Conservation (phyloP, 352 stramenopile species). For the Pythium aphanidermatum region DNA sequence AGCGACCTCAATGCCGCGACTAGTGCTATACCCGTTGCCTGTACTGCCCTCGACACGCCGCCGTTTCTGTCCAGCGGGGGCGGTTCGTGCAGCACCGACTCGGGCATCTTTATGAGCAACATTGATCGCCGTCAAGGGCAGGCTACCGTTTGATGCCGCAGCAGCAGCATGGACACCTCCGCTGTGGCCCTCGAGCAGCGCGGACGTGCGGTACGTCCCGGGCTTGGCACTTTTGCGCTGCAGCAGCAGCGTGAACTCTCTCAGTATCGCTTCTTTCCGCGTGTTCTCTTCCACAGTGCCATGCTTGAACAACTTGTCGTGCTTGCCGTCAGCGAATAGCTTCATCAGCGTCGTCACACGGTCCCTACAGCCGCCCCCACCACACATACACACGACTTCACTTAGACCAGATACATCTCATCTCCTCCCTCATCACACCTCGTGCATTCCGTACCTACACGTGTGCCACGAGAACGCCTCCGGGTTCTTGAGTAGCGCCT, state of each 20-base stretch:
- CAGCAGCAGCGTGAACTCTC: conserved; percentile 48
- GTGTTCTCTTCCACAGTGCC: conserved; percentile 60
- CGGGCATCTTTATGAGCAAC: no score
- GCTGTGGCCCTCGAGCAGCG: conserved; percentile 7
- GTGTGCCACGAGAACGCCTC: conserved; percentile 78
- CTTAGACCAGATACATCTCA: no score
- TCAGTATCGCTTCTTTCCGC: conserved; percentile 59
- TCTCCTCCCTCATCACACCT: no score
- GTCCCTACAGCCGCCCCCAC: conserved; percentile 27
- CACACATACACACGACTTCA: conserved; percentile 7
- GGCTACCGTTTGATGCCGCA: neutral
- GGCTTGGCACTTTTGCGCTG: conserved; percentile 44
- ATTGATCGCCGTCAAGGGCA: no score
- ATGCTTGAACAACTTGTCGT: conserved; percentile 83
- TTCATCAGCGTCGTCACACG: conserved; percentile 74
- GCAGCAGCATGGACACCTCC: neutral
- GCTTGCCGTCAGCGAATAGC: conserved; percentile 69
- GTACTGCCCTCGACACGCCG: neutral
- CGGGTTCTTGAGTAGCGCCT: conserved; percentile 58
- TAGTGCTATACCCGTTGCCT: conserved; percentile 26
- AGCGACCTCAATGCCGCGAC: conserved; percentile 5
- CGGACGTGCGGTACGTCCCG: neutral
- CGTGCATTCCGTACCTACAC: conserved; percentile 63
- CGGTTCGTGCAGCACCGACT: neutral
- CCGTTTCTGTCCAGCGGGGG: conserved; percentile 6